Conservation (phyloP, 2,329 filamentous ascomycete genomes). For the Fusarium hostae region DNA sequence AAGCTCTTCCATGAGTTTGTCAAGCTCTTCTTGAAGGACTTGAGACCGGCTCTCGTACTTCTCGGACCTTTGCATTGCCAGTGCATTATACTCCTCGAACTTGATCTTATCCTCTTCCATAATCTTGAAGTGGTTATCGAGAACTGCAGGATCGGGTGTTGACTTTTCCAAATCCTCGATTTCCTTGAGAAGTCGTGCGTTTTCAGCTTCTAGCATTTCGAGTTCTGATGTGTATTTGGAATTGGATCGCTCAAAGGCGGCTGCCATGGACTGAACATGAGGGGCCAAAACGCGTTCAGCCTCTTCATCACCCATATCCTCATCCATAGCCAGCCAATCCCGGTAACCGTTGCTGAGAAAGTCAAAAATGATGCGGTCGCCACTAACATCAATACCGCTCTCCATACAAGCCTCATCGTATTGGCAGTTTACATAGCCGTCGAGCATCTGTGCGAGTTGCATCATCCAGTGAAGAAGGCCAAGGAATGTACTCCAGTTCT, state of each 20-base stretch:
- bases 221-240: conserved; percentile 86
- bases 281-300: conserved; percentile 81
- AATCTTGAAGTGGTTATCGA: conserved; percentile 91
- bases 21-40: conserved; percentile 86
- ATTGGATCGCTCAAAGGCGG: conserved; percentile 86
- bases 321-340: conserved; percentile 93
- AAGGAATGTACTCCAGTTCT: conserved; percentile 96
- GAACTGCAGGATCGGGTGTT: conserved; percentile 81
- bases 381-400: conserved; percentile 85
- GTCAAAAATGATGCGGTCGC: conserved; percentile 92
- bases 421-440: conserved; percentile 78
- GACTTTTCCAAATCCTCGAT: conserved; percentile 91
- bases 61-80: conserved; percentile 84
- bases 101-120: conserved; percentile 95
- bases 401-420: conserved; percentile 94
- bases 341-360: conserved; percentile 91
- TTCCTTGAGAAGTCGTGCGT: conserved; percentile 81
- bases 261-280: conserved; percentile 88
- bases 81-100: conserved; percentile 93
- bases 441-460: conserved; percentile 94
- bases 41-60: conserved; percentile 86
- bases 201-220: conserved; percentile 86
- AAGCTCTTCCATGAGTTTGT: conserved; percentile 79
- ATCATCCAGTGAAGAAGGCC: conserved; percentile 99
- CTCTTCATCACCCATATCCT: conserved; percentile 87